Evolutionary conservation across 176 grass and related monocot genomes (phyloP).

Genomic region (Bolboschoenus planiculmis): DNA sequence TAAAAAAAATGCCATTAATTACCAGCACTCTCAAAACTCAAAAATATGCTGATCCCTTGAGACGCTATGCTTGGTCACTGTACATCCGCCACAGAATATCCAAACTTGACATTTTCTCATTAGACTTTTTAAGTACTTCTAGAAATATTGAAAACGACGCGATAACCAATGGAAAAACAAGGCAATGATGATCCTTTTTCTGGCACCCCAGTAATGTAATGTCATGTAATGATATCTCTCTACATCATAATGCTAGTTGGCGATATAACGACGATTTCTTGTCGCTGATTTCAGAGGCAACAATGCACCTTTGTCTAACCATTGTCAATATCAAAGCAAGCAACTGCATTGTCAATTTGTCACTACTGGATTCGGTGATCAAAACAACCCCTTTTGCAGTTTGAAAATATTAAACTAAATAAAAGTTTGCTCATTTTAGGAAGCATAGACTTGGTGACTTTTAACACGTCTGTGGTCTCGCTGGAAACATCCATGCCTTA

Average conservation of each 20-base stretch:
- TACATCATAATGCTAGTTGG: conserved; percentile 11
- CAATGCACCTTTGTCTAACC: background rate
- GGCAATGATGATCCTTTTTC: background rate
- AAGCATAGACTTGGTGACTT: background rate
- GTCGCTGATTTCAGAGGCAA: background rate
- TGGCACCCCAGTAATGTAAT: background rate
- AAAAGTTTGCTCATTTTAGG: background rate
- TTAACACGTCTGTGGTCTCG: too few relatives aligned
- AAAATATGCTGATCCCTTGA: background rate
- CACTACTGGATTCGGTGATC: background rate
- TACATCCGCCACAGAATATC: background rate
- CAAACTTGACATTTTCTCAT: background rate
- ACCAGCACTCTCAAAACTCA: too few relatives aligned
- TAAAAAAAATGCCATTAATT: too few relatives aligned
- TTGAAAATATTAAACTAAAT: background rate
- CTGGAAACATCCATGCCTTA: too few relatives aligned
- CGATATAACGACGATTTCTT: conserved; percentile 12
- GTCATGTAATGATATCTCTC: background rate
- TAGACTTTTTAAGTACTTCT: background rate
- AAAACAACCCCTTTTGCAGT: background rate
- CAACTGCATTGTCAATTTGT: background rate
- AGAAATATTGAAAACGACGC: conserved; percentile 7
- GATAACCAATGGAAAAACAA: background rate
- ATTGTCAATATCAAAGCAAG: background rate
- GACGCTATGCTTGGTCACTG: background rate